Conservation (phyloP, 1,284 basidiomycete genomes). For the Trametes versicolor region DNA sequence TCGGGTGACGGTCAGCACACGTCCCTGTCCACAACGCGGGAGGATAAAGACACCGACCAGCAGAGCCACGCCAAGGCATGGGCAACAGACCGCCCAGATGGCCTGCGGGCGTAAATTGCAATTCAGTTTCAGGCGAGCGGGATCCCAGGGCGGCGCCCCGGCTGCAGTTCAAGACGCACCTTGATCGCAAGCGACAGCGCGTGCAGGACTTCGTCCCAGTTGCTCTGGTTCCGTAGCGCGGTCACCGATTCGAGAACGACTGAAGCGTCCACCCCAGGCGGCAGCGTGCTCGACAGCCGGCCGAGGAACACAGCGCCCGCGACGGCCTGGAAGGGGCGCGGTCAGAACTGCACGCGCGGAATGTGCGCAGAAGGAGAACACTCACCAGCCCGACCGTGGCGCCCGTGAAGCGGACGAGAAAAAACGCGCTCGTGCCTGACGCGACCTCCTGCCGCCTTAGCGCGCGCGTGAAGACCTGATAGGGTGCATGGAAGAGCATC, state of each 20-base stretch:
- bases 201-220: conserved; percentile 42
- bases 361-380: conserved; percentile 21
- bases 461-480: conserved; percentile 76
- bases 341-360: conserved; percentile 27
- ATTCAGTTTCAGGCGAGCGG: conserved; percentile 20
- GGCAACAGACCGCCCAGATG: conserved; percentile 49
- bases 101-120: conserved; percentile 35
- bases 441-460: conserved; percentile 72
- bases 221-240: conserved; percentile 52
- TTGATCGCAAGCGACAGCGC: conserved; percentile 45
- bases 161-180: conserved; percentile 37
- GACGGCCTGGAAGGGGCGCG: conserved; percentile 60
- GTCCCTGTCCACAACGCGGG: conserved; percentile 3
- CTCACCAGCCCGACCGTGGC: conserved; percentile 81
- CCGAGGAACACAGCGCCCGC: conserved; percentile 79
- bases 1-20: conserved; percentile 26
- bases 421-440: conserved; percentile 84
- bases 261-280: conserved; percentile 58
- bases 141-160: conserved; percentile 10
- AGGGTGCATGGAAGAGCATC: conserved; percentile 84
- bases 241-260: conserved; percentile 64
- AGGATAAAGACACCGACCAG: conserved; percentile 44
- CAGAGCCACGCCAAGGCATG: conserved; percentile 47
- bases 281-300: conserved; percentile 58
- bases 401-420: conserved; percentile 84